Evolutionary conservation across 2,329 filamentous ascomycete species (phyloP).

Genomic region (Paecilomyces fulvus): DNA sequence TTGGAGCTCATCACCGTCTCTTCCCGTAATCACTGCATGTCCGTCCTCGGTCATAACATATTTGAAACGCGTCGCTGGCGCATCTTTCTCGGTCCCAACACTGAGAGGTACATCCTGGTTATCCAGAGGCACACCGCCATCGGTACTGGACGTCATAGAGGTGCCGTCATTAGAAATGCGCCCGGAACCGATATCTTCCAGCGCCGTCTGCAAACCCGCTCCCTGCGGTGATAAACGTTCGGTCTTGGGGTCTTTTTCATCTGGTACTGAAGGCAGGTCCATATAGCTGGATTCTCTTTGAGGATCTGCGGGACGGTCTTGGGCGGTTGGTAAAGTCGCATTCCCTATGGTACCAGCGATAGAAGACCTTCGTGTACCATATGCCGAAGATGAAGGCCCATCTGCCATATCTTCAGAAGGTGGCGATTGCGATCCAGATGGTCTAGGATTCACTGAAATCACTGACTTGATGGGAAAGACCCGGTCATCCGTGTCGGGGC

Average conservation of each 20-base stretch:
- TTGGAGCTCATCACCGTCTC: slow-evolving; percentile 62
- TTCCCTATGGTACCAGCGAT: not conserved
- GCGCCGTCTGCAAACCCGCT: not conserved
- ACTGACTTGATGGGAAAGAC: slow-evolving; percentile 76
- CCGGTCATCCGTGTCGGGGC: slow-evolving; percentile 42
- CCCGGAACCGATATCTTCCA: slow-evolving; percentile 11
- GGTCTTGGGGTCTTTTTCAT: not conserved
- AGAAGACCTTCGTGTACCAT: not conserved
- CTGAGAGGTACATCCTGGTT: slow-evolving; percentile 11
- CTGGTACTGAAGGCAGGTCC: not conserved
- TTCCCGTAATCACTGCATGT: slow-evolving; percentile 73
- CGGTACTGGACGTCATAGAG: slow-evolving; percentile 6
- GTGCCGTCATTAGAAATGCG: slow-evolving; percentile 5
- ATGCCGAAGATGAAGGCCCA: slow-evolving; percentile 10
- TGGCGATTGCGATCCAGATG: not conserved
- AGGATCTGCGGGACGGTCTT: not conserved
- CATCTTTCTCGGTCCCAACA: slow-evolving; percentile 32
- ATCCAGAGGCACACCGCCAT: slow-evolving; percentile 7
- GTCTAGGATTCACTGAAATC: slow-evolving; percentile 56
- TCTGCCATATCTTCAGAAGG: slow-evolving; percentile 5
- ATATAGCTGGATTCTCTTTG: not conserved
- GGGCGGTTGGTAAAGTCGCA: not conserved
- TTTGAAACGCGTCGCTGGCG: slow-evolving; percentile 63
- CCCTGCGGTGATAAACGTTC: slow-evolving; percentile 1
- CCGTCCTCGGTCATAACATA: slow-evolving; percentile 69